Evolutionary conservation across 2,329 filamentous ascomycete genomes (phyloP), one percentile per base, ranked within the genome.

Genomic region (Amesomyces nigricolor): DNA sequence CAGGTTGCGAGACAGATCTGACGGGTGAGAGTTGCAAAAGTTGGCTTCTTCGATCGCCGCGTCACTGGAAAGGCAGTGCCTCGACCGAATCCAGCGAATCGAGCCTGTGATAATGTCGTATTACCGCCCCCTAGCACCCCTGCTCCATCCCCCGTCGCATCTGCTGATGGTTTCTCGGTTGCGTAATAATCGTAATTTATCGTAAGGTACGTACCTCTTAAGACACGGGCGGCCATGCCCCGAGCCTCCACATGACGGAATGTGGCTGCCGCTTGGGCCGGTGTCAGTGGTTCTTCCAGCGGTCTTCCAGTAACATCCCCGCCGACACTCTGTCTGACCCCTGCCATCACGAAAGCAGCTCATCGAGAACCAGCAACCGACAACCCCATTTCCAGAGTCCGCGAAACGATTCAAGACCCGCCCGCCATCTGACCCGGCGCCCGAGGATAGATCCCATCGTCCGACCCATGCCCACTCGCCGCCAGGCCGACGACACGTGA

Each of bases 401-500:
- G 10, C 11, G 6, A 16, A 10, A 10, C n/a, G 16, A 10, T 32
- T 8, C 7, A 37, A 16, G 11, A 13, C 19, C 46, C 22, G 22
- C 46, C 26, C 19, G 46, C 11, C 22, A n/a, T 19, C 39, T 19
- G 26, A 9, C 17, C 22, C 49, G 26, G 26, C 40, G 22, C 42
- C 26, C 17, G 16, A 37, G 37, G 53, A 32, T 35, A 35, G 32
- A 35, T 35, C 11, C 32, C 9, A 35, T 35, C 9, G 4, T 35
- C 8, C 11, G 11, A 35, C 49, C 47, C 54, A 61, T 61, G 59
- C 50, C 40, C 54, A 13, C 44, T 35, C 51, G 53, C 50, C 52
- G 46, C 30, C 52, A 37, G 48, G 39, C 51, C 35, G 60, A 55
- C 59, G 22, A 59, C 45, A 59, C 58, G 60, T 60, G 55, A 57